A percentile compares a stretch with the other conserved stretches of the same genome.
Evolutionary conservation across 2,329 filamentous ascomycete genomes (phyloP).

Genomic region (Emmonsiellopsis sp.): DNA sequence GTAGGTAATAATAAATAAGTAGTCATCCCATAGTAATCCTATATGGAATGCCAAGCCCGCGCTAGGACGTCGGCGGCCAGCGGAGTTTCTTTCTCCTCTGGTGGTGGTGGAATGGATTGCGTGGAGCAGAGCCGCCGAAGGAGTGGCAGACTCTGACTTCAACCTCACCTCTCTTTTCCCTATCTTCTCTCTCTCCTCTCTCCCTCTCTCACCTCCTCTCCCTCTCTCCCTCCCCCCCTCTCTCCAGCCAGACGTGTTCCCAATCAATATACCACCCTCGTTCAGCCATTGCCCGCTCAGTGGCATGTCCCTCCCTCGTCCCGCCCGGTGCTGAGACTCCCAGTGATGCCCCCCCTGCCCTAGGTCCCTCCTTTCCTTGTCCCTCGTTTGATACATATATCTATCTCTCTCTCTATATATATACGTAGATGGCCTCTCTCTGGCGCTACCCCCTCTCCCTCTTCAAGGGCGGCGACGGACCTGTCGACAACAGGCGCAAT

Average conservation of each 20-base stretch:
- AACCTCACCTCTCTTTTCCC: background rate
- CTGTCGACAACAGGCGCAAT: slow-evolving; percentile 16
- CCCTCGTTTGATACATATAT: background rate
- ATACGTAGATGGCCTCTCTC: background rate
- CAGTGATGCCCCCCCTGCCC: too few relatives aligned
- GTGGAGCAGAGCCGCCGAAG: too few relatives aligned
- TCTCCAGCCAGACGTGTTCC: too few relatives aligned
- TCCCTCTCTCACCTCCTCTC: background rate
- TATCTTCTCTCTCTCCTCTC: background rate
- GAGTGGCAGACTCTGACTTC: background rate
- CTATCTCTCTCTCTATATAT: background rate
- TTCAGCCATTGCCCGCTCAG: background rate
- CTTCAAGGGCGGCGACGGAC: background rate
- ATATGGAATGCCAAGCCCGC: too few relatives aligned
- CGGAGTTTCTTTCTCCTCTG: too few relatives aligned
- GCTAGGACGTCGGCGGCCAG: too few relatives aligned
- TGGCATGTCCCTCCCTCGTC: background rate
- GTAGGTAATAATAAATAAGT: too few relatives aligned
- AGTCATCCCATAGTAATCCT: too few relatives aligned
- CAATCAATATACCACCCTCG: too few relatives aligned
- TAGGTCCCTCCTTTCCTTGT: background rate
- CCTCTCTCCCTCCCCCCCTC: background rate
- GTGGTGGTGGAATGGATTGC: too few relatives aligned
- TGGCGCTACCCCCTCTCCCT: background rate
- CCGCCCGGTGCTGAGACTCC: background rate